Conservation (phyloP, 2,329 filamentous ascomycete genomes). For the Aciculosporium take region DNA sequence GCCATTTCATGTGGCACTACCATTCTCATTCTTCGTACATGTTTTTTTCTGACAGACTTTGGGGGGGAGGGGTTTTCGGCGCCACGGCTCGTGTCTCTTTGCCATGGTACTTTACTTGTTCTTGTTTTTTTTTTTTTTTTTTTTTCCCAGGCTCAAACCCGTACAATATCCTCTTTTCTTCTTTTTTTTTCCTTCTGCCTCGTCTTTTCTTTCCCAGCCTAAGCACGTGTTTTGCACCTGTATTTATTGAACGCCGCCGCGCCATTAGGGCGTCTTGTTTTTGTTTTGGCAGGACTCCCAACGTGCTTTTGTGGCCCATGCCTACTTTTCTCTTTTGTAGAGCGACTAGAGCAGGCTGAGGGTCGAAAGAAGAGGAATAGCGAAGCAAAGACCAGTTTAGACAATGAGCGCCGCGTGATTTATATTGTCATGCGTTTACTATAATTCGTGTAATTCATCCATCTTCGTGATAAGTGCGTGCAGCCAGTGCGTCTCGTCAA, state of each 20-base stretch:
- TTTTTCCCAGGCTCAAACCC: neutral
- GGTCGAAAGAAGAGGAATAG: too few species aligned
- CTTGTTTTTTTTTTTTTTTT: neutral
- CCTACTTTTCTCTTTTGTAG: neutral
- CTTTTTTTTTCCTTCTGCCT: neutral
- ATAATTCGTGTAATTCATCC: constrained; percentile 15
- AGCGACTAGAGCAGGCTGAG: too few species aligned
- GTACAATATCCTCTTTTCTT: neutral
- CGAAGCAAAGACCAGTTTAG: too few species aligned
- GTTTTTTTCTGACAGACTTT: neutral
- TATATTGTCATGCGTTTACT: neutral
- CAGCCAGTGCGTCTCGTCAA: too few species aligned
- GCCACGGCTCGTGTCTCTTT: neutral
- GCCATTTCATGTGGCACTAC: neutral
- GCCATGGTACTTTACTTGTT: neutral
- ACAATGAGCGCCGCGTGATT: too few species aligned
- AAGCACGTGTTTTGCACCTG: neutral
- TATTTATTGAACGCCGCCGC: neutral
- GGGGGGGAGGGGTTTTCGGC: neutral
- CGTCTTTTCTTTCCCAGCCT: neutral
- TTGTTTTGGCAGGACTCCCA: neutral
- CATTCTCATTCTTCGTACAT: neutral
- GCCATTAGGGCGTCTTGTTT: neutral
- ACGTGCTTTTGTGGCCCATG: neutral
- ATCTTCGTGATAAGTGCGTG: constrained; percentile 15